A percentile compares a stretch with the other conserved stretches of the same genome.
phyloP scores from a whole-genome alignment of 2,329 filamentous ascomycete species.

The Aureobasidium lini region DNA sequence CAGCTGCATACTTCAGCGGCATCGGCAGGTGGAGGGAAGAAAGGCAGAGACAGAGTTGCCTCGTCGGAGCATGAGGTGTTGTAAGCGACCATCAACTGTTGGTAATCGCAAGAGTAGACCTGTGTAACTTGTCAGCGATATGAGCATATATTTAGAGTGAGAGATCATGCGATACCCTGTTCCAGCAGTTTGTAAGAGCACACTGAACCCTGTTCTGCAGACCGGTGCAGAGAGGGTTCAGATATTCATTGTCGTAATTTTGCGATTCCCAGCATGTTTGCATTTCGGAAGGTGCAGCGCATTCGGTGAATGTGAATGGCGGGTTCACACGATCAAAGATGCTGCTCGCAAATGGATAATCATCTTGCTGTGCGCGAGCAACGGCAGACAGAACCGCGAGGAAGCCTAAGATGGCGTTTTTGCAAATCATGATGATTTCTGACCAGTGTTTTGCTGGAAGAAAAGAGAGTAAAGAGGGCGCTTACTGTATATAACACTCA shows the following conservation, averaged over 20 bases:
- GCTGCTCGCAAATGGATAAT: neutral
- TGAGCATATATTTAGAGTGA: neutral
- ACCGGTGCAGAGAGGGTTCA: neutral
- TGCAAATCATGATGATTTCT: neutral
- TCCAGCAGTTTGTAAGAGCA: conserved; percentile 6
- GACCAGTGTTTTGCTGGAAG: neutral
- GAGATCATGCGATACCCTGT: neutral
- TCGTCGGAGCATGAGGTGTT: neutral
- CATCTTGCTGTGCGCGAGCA: neutral
- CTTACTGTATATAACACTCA: neutral
- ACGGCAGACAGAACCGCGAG: neutral
- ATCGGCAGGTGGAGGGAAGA: neutral
- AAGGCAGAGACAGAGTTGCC: neutral
- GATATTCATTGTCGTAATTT: neutral
- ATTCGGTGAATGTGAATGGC: neutral
- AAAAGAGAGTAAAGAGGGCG: neutral
- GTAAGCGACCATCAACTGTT: neutral
- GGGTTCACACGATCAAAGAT: neutral
- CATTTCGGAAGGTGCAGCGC: neutral
- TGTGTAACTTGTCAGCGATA: neutral
- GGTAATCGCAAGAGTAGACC: conserved; percentile 10
- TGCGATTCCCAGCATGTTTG: conserved; percentile 1
- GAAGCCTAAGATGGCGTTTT: neutral
- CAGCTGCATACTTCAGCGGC: conserved; percentile 1
- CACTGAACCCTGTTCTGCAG: neutral